Base-by-base conservation (phyloP, 2,329 filamentous ascomycete species). In the Talaromyces pinophilus region DNA sequence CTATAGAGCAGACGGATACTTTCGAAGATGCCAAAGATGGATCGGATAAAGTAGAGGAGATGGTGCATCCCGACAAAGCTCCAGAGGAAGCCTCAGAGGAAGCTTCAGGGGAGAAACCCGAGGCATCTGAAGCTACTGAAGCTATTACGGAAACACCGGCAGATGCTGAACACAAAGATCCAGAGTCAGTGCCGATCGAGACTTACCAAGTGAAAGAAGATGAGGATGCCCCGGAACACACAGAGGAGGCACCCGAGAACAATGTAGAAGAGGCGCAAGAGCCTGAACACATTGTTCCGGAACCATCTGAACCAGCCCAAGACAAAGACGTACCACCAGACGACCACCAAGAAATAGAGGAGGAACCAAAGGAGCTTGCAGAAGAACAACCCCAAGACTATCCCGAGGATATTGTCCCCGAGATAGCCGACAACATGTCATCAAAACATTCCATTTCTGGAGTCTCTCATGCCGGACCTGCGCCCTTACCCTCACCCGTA, bases 401-500 rank as follows among this genome's bases (percentile, higher is more conserved):
- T 11, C 19, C 38, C 10, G 57, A 42, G 15, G 22, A 42, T 19
- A 25, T 33, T 19, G 22, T n/a, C n/a, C 44, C 54, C 28, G 52
- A 59, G 5, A 33, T 15, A n/a, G 44, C 38, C 19, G 55, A 48
- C n/a, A 38, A 46, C 4, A 65, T 44, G 46, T 25, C 38, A n/a
- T 65, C 63, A 33, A 63, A 57, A 3, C 62, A 60, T 30, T 22
- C 54, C 42, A 61, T 50, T 35, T 17, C 30, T 2, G 57, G 35
- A 5, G 40, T 46, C 40, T 40, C 61, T 64, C 65, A 62, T 10
- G 50, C 33, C 46, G 69, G 70, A 28, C 69, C 70, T 52, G 69
- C 74, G 30, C 73, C 73, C 19, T 63, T 74, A 25, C 73, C 74
- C 65, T 76, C 76, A 13, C 76, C 75, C 35, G 76, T 72, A 30